Evolutionary conservation across 352 stramenopile species (phyloP), one percentile per base, ranked within the genome.

Genomic region (Blastocystis sp.): DNA sequence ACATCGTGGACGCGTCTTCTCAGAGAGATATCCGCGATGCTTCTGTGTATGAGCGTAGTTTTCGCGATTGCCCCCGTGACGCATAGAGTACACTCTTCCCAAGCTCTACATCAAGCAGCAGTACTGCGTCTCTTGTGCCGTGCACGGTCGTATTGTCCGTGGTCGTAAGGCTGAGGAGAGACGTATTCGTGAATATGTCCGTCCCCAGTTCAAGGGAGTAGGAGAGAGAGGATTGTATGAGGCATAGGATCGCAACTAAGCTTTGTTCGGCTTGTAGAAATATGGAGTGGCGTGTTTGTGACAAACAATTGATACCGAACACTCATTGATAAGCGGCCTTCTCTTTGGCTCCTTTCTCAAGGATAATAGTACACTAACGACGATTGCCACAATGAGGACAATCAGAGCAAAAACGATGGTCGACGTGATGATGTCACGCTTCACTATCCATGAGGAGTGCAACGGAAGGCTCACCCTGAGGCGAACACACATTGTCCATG

Each of bases 41-140:
- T 55, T 98, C 95, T 33, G 96, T 98, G 81, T 98, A 98, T 94
- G 96, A 98, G 93, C 74, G 74, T 85, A 9, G 41, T 29, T 29
- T 50, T 85, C 26, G 26, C 12, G 9, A 13, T 69, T 67, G 19
- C 21, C 1, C 10, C n/a, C 3, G 19, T 66, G 3, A 85, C 26
- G 63, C 10, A 4, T 85, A 89, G 97, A 98, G 92, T 99, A 99
- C 94, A 94, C 96, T 89, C 93, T 99, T 90, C 97, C 97, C 90
- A 99, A 99, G 95, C 96, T 99, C 90, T 99, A 99, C 95, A 97
- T 99, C 92, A 99, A 99, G 96, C 98, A 98, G 95, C 98, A 98
- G 93, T 99, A 99, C 95, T 98, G 96, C 93, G 96, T 99, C 39
- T 96, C 98, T 92, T 96, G 96, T 69, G 97, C 97, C 80, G 98